A percentile compares a stretch with the other conserved stretches of the same genome.
phyloP scores from a whole-genome alignment of 805 yeast genomes.

The Candida saitoana region DNA sequence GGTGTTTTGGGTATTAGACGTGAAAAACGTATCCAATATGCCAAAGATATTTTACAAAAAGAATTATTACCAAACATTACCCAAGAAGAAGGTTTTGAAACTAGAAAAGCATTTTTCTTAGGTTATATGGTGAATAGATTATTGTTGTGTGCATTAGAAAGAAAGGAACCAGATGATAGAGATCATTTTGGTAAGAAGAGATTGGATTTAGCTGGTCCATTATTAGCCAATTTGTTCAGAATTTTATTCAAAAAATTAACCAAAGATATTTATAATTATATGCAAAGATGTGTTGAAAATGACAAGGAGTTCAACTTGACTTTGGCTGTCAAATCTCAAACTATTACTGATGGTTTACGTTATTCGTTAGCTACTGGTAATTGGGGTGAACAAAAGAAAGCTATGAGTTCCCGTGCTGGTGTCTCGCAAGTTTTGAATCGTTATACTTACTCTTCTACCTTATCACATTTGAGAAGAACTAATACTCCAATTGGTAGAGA shows the following conservation, averaged over 20 bases:
- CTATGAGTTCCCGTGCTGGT: constrained; percentile 98
- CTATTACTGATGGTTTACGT: constrained; percentile 94
- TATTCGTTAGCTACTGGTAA: constrained; percentile 98
- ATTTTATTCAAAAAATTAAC: constrained; percentile 90
- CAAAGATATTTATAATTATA: constrained; percentile 93
- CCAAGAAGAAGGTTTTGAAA: constrained; percentile 94
- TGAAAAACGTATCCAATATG: constrained; percentile 97
- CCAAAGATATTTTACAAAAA: constrained; percentile 92
- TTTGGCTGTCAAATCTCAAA: constrained; percentile 93
- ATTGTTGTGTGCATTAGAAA: constrained; percentile 90
- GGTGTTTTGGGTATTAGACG: constrained; percentile 93
- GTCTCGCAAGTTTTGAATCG: constrained; percentile 97
- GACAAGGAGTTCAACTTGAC: constrained; percentile 95
- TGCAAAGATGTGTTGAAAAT: constrained; percentile 98
- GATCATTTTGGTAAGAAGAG: constrained; percentile 99
- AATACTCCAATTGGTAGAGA: constrained; percentile 99
- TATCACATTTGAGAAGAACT: constrained; percentile 97
- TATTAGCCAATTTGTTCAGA: constrained; percentile 92
- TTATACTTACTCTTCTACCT: constrained; percentile 96
- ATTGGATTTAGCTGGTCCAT: constrained; percentile 97
- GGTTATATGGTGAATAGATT: constrained; percentile 98
- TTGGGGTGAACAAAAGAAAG: constrained; percentile 99
- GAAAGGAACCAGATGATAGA: constrained; percentile 98
- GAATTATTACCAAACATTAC: constrained; percentile 97
- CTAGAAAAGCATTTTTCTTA: constrained; percentile 92